Evolutionary conservation across 2,329 filamentous ascomycete species (phyloP).

Genomic region (Hypoxylon sp.): DNA sequence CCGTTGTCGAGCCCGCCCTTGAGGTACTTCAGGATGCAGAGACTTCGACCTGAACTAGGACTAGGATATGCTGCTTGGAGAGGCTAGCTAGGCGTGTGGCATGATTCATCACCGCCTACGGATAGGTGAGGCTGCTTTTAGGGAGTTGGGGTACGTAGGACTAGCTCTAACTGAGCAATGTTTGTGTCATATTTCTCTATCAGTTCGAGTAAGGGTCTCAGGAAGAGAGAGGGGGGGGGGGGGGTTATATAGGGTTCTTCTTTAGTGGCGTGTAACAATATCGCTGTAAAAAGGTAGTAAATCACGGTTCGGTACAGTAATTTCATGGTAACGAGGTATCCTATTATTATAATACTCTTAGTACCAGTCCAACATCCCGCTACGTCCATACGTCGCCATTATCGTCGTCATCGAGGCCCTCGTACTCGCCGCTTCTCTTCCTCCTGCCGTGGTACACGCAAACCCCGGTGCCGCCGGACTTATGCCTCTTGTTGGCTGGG

Average conservation of each 20-base stretch:
- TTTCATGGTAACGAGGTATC: slow-evolving; percentile 3
- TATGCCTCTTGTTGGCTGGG: slow-evolving; percentile 63
- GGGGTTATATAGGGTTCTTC: not conserved
- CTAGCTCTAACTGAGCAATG: not conserved
- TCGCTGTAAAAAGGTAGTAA: slow-evolving; percentile 20
- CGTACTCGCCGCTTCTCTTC: slow-evolving; percentile 42
- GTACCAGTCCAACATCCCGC: not conserved
- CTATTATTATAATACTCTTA: slow-evolving; percentile 1
- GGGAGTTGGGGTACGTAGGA: slow-evolving; percentile 13
- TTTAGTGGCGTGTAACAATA: slow-evolving; percentile 20
- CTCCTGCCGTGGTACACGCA: slow-evolving; percentile 66
- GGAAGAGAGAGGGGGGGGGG: too few relatives aligned
- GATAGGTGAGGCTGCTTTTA: slow-evolving; percentile 3
- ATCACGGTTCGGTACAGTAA: not conserved
- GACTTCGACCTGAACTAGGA: slow-evolving; percentile 5
- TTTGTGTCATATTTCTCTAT: slow-evolving; percentile 12
- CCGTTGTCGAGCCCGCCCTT: slow-evolving; percentile 14
- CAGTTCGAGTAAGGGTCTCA: slow-evolving; percentile 4
- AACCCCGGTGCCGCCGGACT: slow-evolving; percentile 62
- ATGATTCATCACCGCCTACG: not conserved
- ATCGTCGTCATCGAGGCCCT: slow-evolving; percentile 41
- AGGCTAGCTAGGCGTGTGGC: not conserved
- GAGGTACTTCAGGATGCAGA: slow-evolving; percentile 15
- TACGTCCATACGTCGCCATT: slow-evolving; percentile 35
- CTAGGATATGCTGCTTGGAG: slow-evolving; percentile 11